These are phyloP conservation scores for Pouteria glomerata DNA, from an alignment of 148 eudicot genomes.

Conservation along the genomic window DNA sequence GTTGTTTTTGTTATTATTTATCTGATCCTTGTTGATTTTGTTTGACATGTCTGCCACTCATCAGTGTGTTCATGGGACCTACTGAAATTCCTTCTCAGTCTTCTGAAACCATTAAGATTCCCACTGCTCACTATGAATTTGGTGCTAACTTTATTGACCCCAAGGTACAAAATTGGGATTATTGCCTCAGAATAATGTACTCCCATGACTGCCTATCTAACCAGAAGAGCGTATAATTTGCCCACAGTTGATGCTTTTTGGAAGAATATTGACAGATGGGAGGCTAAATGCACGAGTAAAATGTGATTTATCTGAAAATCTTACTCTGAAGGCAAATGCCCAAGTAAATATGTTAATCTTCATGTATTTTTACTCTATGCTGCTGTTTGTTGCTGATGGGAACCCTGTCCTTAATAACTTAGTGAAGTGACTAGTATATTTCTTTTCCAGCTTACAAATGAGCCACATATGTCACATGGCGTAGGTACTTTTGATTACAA, in stretches of 20 bases:
- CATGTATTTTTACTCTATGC: neutral
- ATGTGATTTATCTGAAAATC: constrained; percentile 84
- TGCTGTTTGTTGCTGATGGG: neutral
- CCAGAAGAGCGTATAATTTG: neutral
- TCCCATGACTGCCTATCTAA: constrained; percentile 1
- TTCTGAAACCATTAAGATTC: constrained; percentile 77
- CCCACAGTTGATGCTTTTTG: constrained; percentile 85
- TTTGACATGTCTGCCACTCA: constrained; percentile 17
- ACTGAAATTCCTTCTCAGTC: constrained; percentile 85
- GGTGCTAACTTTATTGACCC: constrained; percentile 95
- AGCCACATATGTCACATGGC: constrained; percentile 92
- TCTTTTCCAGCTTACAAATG: constrained; percentile 62
- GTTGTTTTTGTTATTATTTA: neutral
- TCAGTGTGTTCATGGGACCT: constrained; percentile 88
- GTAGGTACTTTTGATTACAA: constrained; percentile 84
- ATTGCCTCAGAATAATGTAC: neutral
- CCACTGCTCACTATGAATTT: constrained; percentile 89
- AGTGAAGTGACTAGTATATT: constrained; percentile 3
- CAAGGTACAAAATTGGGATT: constrained; percentile 35
- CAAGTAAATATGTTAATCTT: constrained; percentile 37
- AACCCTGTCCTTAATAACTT: neutral
- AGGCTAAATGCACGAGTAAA: constrained; percentile 80
- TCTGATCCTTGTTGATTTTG: neutral
- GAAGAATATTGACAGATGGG: constrained; percentile 83
- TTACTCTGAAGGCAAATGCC: constrained; percentile 69